Conservation (phyloP, 2,329 filamentous ascomycete species). For the Metarhizium brunneum region DNA sequence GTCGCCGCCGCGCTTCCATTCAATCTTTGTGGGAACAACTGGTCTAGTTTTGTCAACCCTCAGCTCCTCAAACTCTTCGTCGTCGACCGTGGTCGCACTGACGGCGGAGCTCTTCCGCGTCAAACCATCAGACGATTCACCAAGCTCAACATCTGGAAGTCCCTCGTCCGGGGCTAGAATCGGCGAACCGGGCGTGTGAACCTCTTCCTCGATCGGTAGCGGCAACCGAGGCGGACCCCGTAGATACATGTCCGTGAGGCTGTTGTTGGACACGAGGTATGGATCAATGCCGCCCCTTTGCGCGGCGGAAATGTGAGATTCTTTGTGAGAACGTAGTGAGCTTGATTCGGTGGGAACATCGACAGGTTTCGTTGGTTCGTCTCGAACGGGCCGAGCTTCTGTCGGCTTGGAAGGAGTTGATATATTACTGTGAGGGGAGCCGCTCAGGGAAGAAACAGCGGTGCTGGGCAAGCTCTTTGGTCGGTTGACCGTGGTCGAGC, state of each 20-base stretch:
- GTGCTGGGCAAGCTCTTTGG: conserved; percentile 38
- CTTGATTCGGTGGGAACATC: conserved; percentile 40
- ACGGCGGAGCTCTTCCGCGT: conserved; percentile 48
- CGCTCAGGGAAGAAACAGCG: conserved; percentile 39
- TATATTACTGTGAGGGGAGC: conserved; percentile 32
- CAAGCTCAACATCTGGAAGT: conserved; percentile 39
- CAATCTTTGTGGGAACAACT: conserved; percentile 73
- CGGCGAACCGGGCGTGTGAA: conserved; percentile 81
- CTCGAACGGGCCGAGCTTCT: conserved; percentile 16
- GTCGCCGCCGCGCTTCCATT: conserved; percentile 76
- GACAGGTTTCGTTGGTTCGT: conserved; percentile 45
- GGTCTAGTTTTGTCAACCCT: conserved; percentile 65
- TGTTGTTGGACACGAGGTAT: conserved; percentile 41
- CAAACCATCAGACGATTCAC: conserved; percentile 39
- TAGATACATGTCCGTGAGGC: conserved; percentile 55
- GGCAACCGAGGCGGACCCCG: conserved; percentile 78
- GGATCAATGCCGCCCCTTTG: conserved; percentile 27
- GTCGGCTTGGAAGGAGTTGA: conserved; percentile 18
- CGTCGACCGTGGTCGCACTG: conserved; percentile 59
- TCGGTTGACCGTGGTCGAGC: conserved; percentile 40
- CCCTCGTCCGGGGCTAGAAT: conserved; percentile 65
- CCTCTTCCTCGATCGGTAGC: conserved; percentile 86
- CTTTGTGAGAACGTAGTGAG: conserved; percentile 27
- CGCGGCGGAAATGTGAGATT: conserved; percentile 20
- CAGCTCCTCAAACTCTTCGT: conserved; percentile 70